Evolutionary conservation across 1,139 yeast genomes (phyloP).

Genomic region (Yamadazyma friedrichii): DNA sequence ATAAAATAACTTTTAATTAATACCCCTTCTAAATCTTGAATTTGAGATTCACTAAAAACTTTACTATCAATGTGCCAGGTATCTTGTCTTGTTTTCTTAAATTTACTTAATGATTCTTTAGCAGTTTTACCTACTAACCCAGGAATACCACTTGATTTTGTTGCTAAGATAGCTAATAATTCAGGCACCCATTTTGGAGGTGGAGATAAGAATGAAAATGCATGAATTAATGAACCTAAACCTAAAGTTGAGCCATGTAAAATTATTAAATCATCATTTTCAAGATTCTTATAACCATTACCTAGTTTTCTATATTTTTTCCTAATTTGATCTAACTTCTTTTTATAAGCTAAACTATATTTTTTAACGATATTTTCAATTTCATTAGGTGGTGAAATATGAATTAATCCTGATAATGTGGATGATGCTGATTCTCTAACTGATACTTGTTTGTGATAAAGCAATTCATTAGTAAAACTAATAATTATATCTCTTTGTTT

Average conservation of each 20-base stretch:
- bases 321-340: constrained; percentile 32
- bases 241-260: constrained; percentile 91
- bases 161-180: constrained; percentile 67
- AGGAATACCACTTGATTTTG: constrained; percentile 63
- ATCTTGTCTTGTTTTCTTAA: constrained; percentile 91
- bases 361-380: constrained; percentile 33
- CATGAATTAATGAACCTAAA: constrained; percentile 82
- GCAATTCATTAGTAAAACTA: constrained; percentile 48
- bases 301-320: constrained; percentile 30
- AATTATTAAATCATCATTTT: constrained; percentile 42
- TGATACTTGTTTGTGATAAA: constrained; percentile 68
- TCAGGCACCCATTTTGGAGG: constrained; percentile 90
- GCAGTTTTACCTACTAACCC: constrained; percentile 87
- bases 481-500: constrained; percentile 54
- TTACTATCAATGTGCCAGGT: constrained; percentile 92
- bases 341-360: constrained; percentile 24
- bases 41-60: constrained; percentile 73
- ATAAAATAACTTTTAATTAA: constrained; percentile 91
- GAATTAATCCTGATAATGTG: constrained; percentile 78
- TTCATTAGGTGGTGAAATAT: constrained; percentile 66
- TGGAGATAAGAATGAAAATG: constrained; percentile 89
- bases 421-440: constrained; percentile 76
- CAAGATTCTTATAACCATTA: constrained; percentile 26
- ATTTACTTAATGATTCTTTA: constrained; percentile 75
- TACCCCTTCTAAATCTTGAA: constrained; percentile 93